A percentile compares a stretch with the other conserved stretches of the same genome.
These are phyloP conservation scores for Lyophyllum semitale DNA, from an alignment of 768 basidiomycete genomes.

Conservation along the genomic window DNA sequence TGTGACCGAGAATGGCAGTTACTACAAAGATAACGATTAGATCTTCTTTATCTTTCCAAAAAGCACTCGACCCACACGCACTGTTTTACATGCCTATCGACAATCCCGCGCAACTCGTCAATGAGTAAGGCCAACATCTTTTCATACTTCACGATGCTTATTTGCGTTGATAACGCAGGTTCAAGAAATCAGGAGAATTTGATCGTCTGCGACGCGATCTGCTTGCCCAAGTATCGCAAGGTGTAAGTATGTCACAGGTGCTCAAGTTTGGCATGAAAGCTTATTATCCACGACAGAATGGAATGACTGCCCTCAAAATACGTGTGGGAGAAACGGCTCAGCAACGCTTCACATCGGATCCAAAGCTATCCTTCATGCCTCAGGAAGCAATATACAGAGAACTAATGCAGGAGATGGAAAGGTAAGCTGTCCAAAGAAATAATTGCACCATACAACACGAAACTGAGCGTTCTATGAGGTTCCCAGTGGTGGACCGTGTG, in stretches of 20 bases:
- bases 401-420: constrained; percentile 71
- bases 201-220: constrained; percentile 71
- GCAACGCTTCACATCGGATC: constrained; percentile 54
- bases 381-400: constrained; percentile 59
- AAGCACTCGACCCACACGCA: neutral
- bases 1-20: no score
- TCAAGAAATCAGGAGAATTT: constrained; percentile 81
- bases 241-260: constrained; percentile 41
- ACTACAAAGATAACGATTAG: constrained; percentile 16
- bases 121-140: constrained; percentile 48
- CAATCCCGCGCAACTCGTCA: constrained; percentile 62
- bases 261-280: constrained; percentile 1
- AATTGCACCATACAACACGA: neutral
- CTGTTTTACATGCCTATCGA: constrained; percentile 44
- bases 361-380: constrained; percentile 50
- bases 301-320: constrained; percentile 50
- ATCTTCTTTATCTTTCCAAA: constrained; percentile 6
- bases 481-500: constrained; percentile 67
- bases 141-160: neutral
- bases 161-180: constrained; percentile 39
- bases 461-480: constrained; percentile 38
- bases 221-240: constrained; percentile 58
- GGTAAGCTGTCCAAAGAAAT: constrained; percentile 37
- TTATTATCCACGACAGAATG: constrained; percentile 39
- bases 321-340: constrained; percentile 65